These are phyloP conservation scores for Salinomyces thailandicus DNA, from an alignment of 2,329 filamentous ascomycete species.

Conservation along the genomic window DNA sequence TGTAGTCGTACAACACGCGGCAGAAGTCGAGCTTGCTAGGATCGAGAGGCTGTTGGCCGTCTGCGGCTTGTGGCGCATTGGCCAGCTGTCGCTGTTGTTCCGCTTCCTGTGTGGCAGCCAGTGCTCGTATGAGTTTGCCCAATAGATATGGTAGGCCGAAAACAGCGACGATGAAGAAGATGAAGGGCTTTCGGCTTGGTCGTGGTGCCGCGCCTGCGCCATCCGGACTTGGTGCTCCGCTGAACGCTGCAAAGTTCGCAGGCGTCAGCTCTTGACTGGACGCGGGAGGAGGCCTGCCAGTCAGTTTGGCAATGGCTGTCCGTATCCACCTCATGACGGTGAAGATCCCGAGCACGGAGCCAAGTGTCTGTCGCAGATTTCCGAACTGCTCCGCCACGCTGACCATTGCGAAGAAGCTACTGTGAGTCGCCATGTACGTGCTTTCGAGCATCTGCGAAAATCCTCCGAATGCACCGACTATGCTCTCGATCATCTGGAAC, in stretches of 20 bases:
- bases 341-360: slow-evolving; percentile 89
- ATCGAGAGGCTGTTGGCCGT: slow-evolving; percentile 52
- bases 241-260: slow-evolving; percentile 80
- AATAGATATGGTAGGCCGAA: slow-evolving; percentile 95
- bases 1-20: slow-evolving; percentile 87
- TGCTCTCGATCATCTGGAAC: slow-evolving; percentile 95
- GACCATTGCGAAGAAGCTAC: slow-evolving; percentile 97
- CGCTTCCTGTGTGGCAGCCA: slow-evolving; percentile 77
- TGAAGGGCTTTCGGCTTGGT: slow-evolving; percentile 86
- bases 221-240: slow-evolving; percentile 47
- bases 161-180: slow-evolving; percentile 89
- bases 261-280: slow-evolving; percentile 81
- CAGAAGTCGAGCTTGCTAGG: slow-evolving; percentile 93
- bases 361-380: slow-evolving; percentile 83
- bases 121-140: slow-evolving; percentile 82
- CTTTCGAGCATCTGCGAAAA: slow-evolving; percentile 99
- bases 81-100: slow-evolving; percentile 56
- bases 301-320: slow-evolving; percentile 82
- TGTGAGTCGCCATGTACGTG: slow-evolving; percentile 99
- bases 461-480: slow-evolving; percentile 91
- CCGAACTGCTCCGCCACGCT: slow-evolving; percentile 96
- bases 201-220: slow-evolving; percentile 55
- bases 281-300: slow-evolving; percentile 78
- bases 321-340: slow-evolving; percentile 91
- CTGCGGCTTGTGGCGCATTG: slow-evolving; percentile 36